phyloP scores from a whole-genome alignment of 78 protist species.

The Speleostelium caveatum region DNA sequence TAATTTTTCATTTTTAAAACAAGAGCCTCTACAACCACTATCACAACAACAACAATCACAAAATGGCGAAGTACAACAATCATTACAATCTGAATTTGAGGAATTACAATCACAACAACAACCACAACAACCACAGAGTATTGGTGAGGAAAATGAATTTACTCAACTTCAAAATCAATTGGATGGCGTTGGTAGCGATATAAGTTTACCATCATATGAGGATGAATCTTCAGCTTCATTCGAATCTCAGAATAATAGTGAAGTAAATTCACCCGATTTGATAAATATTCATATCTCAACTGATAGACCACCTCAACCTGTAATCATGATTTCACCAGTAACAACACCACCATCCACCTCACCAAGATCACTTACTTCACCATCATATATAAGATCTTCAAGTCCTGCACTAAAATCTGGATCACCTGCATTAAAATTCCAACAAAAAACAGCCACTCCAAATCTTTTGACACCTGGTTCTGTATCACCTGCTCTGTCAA shows the following conservation, averaged over 20 bases:
- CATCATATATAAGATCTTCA: conserved; percentile 21
- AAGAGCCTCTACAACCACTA: conserved; percentile 12
- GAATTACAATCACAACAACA: conserved; percentile 20
- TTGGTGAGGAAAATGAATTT: not conserved
- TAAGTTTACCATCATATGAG: conserved; percentile 1
- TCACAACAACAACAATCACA: not conserved
- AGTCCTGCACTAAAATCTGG: conserved; percentile 10
- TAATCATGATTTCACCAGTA: not conserved
- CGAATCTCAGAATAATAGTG: not conserved
- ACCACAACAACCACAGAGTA: not conserved
- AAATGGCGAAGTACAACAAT: conserved; percentile 2
- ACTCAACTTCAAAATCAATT: conserved; percentile 32
- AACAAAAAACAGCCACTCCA: not conserved
- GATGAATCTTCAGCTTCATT: conserved; percentile 7
- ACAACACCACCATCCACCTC: not conserved
- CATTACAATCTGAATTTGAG: conserved; percentile 46
- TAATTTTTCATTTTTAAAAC: conserved; percentile 19
- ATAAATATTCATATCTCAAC: not conserved
- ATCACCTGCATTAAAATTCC: conserved; percentile 9
- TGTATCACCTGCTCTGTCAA: not conserved
- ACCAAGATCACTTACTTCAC: conserved; percentile 21
- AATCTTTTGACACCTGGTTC: not conserved
- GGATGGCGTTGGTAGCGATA: not conserved
- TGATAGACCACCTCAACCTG: not conserved
- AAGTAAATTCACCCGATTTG: not conserved